Evolutionary conservation across 768 basidiomycete genomes (phyloP), one percentile per base, ranked within the genome.

Genomic region (Cystofilobasidium ferigula): DNA sequence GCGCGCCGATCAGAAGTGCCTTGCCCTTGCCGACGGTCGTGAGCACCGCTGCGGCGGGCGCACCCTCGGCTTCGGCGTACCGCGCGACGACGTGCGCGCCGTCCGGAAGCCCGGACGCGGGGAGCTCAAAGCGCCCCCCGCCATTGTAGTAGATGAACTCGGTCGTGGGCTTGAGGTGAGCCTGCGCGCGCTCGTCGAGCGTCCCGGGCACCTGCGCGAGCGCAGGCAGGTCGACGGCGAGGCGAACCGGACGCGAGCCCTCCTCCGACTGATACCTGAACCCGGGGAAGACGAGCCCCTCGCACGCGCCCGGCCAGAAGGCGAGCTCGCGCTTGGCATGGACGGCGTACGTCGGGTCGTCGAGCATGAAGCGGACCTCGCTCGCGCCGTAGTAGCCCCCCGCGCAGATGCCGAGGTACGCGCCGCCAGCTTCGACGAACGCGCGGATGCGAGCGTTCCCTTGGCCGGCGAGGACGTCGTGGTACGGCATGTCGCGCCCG

Each of bases 341-440:
- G 0, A 80, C 79, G 70, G 79, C 75, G 64, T 78, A 70, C 8
- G 59, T 61, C 0, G 26, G 35, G 53, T 75, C 69, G 69, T 79
- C 78, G 13, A 73, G 64, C 70, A 80, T 78, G 73, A 80, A 81
- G 57, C 73, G 75, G 60, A 80, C 74, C 56, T 72, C 63, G 12
- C 43, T 54, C 8, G 78, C 78, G 0, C 80, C 81, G 62, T 82
- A 82, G 57, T 82, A 85, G 0, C 81, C 80, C 1, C 83, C 82
- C 7, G 82, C 81, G 56, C 85, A 84, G 16, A 91, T 77, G 3
- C 83, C 84, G 5, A 92, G 76, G 69, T 85, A 82, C n/a, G 77
- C 77, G 2, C 92, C 91, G 0, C 91, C 90, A 9, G 76, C 70
- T 45, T 83, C 79, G 9, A 87, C 81, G 69, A 83, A 94, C 4